Evolutionary conservation across 768 basidiomycete genomes (phyloP), one percentile per base, ranked within the genome.

Genomic region (Tricholoma hemisulphureum): DNA sequence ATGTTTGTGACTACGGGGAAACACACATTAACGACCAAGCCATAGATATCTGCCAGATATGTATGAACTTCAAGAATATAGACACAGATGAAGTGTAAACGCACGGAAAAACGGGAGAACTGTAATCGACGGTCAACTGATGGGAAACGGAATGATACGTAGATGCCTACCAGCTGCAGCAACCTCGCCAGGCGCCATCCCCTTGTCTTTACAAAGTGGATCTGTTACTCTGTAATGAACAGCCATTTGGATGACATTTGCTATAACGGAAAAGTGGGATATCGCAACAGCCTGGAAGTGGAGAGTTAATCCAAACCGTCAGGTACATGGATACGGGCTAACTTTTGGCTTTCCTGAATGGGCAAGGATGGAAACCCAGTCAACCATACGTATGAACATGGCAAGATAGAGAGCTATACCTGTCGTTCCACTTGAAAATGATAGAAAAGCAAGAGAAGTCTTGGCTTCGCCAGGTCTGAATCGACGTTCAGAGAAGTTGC

Each of bases 371-470:
- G 11, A 23, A 3, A 37, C n/a, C 29, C 31, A 45, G 52, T 26
- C 3, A 41, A 51, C 43, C 18, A 20, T 16, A 61, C 26, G 46
- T 14, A 20, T n/a, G 34, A 21, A 6, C 14, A 6, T 13, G 1
- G 20, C 21, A 13, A 23, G 2, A 43, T 2, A 6, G 70, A 68
- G 29, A 69, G 75, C 65, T 16, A 70, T 73, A 68, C 88, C 88
- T 14, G 89, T 91, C 21, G 88, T 91, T 7, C 88, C 88, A 60
- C 88, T 89, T 1, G 88, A 90, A 62, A 91, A 88, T 53, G 80
- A 82, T 54, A 90, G 72, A 62, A 89, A 85, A 5, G 89, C 88
- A 13, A 90, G 58, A 43, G 83, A 80, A 11, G 74, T 81, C 65
- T 78, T 84, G 23, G 77, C 83, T 69, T 88, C 88, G 9, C 86